Base-by-base conservation (phyloP, 306 rosid genomes). In the Citrullus colocynthis region DNA sequence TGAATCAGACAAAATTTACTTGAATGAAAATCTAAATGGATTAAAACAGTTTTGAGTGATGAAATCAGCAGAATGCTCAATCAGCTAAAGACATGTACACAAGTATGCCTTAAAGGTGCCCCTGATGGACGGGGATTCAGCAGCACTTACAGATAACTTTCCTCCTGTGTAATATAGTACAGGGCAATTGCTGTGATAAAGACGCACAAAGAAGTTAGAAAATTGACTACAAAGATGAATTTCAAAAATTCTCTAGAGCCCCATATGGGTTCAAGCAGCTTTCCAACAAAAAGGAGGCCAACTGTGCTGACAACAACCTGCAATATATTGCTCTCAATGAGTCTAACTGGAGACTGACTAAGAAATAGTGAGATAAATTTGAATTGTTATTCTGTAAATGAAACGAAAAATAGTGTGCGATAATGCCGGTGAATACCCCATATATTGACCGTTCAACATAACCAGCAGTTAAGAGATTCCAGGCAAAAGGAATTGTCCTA, bases 181-280 rank as follows among this genome's bases (percentile, higher is more conserved):
- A 94, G 83, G 42, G 91, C 87, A 77, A 94, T 90, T 63, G 98
- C 97, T 64, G 97, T 94, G 83, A 89, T 82, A 82, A 94, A 94
- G 82, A 90, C 87, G 70, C 89, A 94, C 21, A 88, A 61, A 69
- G 91, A 94, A 78, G 95, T 90, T 28, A 91, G 86, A 84, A 85
- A 80, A 88, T 94, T 94, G 77, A 90, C 91, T 16, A 90, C 78
- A 84, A 94, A 89, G 86, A 94, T 89, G 90, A 94, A 94, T 88
- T 94, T 94, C 59, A 94, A 76, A 82, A 94, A 90, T 86, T 94
- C 98, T 88, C 83, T 88, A 58, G 98, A 82, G 66, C 98, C 97
- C 98, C 98, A 94, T 56, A 91, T 82, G 82, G 98, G 96, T 77
- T 91, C 97, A 80, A 94, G 97, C 79, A 91, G 88, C 91, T 94